These are phyloP conservation scores for Ophiocordyceps unilateralis DNA, from an alignment of 2,329 filamentous ascomycete species.

Conservation along the genomic window DNA sequence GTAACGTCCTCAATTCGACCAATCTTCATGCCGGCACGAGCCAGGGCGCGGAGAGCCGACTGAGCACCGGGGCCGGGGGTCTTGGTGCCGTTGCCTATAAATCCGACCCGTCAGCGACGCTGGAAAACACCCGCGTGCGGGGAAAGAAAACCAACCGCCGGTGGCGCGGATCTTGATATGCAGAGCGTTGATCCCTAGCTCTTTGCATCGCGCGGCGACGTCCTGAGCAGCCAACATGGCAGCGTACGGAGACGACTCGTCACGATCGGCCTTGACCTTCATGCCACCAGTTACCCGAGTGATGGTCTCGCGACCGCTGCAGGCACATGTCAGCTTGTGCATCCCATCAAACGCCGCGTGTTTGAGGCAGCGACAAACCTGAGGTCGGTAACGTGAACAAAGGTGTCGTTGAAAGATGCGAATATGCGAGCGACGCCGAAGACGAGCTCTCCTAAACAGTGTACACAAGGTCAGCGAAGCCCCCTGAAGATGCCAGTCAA, in stretches of 20 bases:
- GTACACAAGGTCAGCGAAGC: neutral
- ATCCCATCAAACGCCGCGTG: neutral
- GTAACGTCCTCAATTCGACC: conserved; percentile 99
- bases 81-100: conserved; percentile 94
- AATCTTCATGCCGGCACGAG: conserved; percentile 99
- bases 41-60: conserved; percentile 95
- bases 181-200: conserved; percentile 67
- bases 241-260: conserved; percentile 98
- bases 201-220: conserved; percentile 71
- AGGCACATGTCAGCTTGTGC: conserved; percentile 9
- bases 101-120: neutral
- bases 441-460: conserved; percentile 66
- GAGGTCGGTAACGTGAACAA: conserved; percentile 99
- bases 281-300: conserved; percentile 99
- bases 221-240: conserved; percentile 99
- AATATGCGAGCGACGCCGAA: conserved; percentile 96
- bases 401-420: conserved; percentile 85
- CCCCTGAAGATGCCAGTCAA: neutral
- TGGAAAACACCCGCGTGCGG: neutral
- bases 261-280: conserved; percentile 99
- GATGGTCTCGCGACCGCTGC: conserved; percentile 98
- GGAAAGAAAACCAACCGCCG: conserved; percentile 49
- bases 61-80: conserved; percentile 98
- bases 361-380: conserved; percentile 36
- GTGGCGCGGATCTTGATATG: conserved; percentile 99